These are phyloP conservation scores for Aspergillus sclerotioniger DNA, from an alignment of 495 filamentous ascomycete species.

Conservation along the genomic window DNA sequence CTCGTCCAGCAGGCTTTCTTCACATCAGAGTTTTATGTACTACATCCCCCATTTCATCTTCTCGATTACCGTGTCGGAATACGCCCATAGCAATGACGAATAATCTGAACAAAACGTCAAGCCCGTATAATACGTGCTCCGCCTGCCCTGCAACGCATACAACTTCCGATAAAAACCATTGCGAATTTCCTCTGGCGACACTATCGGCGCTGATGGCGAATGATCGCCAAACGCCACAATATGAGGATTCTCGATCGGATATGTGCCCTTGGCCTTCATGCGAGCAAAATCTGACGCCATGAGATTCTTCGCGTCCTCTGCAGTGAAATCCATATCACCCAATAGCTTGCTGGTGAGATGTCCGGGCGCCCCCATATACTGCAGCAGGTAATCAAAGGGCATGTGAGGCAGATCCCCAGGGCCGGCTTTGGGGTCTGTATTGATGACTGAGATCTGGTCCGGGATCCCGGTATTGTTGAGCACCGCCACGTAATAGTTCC, in stretches of 20 bases:
- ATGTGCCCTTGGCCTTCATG: conserved; percentile 2
- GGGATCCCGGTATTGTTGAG: conserved; percentile 43
- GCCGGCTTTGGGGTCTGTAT: conserved; percentile 1
- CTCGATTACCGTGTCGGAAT: conserved; percentile 5
- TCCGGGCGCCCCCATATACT: conserved; percentile 9
- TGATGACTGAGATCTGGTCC: conserved; percentile 11
- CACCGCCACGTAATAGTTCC: conserved; percentile 45
- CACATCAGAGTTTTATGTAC: background rate
- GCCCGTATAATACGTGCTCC: conserved; percentile 38
- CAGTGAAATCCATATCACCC: conserved; percentile 6
- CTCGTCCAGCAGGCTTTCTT: background rate
- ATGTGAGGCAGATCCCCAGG: conserved; percentile 7
- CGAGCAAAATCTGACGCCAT: background rate
- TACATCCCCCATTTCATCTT: background rate
- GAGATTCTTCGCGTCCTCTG: conserved; percentile 7
- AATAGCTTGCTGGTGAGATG: conserved; percentile 10
- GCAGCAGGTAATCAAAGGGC: conserved; percentile 8
- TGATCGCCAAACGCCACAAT: conserved; percentile 16
- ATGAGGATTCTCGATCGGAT: background rate
- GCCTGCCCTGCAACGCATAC: conserved; percentile 36
- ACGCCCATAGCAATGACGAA: conserved; percentile 31
- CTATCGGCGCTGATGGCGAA: conserved; percentile 30
- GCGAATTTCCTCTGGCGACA: conserved; percentile 24
- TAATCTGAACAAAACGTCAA: conserved; percentile 25
- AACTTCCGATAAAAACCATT: conserved; percentile 38